Conservation (phyloP, 176 grass and related monocot species). For the Ananas comosus region DNA sequence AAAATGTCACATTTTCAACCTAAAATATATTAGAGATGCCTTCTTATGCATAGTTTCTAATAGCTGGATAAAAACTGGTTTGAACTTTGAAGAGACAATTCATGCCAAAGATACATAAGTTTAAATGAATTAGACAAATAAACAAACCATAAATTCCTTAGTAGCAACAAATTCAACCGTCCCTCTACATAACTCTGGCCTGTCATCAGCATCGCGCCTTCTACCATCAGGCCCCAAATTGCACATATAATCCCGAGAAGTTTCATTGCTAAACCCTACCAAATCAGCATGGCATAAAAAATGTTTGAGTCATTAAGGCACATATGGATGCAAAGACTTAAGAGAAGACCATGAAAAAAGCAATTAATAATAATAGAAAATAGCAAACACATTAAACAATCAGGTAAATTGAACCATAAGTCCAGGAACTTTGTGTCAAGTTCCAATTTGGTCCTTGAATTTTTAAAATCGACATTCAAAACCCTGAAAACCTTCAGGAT, state of each 20-base stretch:
- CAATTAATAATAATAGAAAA: neutral
- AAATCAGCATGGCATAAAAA: neutral
- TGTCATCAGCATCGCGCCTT: constrained; percentile 93
- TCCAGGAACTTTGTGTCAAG: no score
- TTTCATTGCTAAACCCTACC: constrained; percentile 87
- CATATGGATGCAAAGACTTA: neutral
- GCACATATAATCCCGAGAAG: constrained; percentile 88
- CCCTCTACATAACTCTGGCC: constrained; percentile 92
- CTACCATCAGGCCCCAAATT: constrained; percentile 94
- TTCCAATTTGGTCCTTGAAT: no score
- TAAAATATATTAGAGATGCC: neutral
- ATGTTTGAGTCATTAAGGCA: neutral
- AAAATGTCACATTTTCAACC: constrained; percentile 2
- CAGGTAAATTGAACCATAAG: neutral
- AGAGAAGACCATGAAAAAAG: neutral
- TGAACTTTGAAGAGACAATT: neutral
- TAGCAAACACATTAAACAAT: neutral
- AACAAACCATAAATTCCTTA: constrained; percentile 88
- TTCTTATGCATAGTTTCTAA: neutral
- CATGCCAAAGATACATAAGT: neutral
- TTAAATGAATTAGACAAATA: neutral
- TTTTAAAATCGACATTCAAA: no score
- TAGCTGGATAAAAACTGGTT: neutral
- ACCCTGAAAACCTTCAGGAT: no score
- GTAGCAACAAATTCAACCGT: constrained; percentile 97